phyloP scores from a whole-genome alignment of 441 rosid genomes.

The Gossypium trilobum region DNA sequence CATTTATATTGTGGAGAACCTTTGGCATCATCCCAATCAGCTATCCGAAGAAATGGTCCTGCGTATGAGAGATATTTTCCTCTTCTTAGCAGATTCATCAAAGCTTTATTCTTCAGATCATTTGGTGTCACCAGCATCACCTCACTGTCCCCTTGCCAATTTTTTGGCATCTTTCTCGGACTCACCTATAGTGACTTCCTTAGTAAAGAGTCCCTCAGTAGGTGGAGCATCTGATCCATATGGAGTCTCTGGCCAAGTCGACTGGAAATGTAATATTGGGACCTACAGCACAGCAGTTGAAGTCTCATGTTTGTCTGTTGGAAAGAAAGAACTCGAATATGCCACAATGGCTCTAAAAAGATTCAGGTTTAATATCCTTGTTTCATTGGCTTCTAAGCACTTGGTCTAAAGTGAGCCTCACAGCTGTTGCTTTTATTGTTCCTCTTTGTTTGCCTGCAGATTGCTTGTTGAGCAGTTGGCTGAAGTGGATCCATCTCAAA shows the following conservation, averaged over 20 bases:
- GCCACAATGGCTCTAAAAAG: slow-evolving; percentile 58
- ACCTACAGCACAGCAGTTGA: slow-evolving; percentile 42
- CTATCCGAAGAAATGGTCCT: slow-evolving; percentile 63
- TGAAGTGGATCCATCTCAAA: slow-evolving; percentile 38
- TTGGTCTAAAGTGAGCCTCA: slow-evolving; percentile 5
- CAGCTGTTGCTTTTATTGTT: slow-evolving; percentile 2
- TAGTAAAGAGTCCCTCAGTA: slow-evolving; percentile 26
- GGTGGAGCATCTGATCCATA: slow-evolving; percentile 37
- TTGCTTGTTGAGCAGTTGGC: slow-evolving; percentile 57
- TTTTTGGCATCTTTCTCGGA: slow-evolving; percentile 39
- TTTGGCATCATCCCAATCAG: slow-evolving; percentile 43
- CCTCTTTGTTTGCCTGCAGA: slow-evolving; percentile 26
- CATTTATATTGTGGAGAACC: slow-evolving; percentile 27
- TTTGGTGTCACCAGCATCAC: slow-evolving; percentile 34
- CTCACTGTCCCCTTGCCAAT: slow-evolving; percentile 37
- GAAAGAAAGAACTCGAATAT: slow-evolving; percentile 55
- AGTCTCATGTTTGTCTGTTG: slow-evolving; percentile 56
- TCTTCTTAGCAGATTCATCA: slow-evolving; percentile 49
- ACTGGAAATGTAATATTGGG: slow-evolving; percentile 40
- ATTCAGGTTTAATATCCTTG: slow-evolving; percentile 31
- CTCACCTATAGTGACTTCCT: slow-evolving; percentile 27
- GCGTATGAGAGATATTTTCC: slow-evolving; percentile 63
- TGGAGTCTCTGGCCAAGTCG: slow-evolving; percentile 34
- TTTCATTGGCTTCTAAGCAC: background rate
- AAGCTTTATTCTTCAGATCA: slow-evolving; percentile 27